Percentiles rank a stretch among this genome's conserved stretches.
Conservation (phyloP, 768 basidiomycete genomes). For the Trametes cingulata region DNA sequence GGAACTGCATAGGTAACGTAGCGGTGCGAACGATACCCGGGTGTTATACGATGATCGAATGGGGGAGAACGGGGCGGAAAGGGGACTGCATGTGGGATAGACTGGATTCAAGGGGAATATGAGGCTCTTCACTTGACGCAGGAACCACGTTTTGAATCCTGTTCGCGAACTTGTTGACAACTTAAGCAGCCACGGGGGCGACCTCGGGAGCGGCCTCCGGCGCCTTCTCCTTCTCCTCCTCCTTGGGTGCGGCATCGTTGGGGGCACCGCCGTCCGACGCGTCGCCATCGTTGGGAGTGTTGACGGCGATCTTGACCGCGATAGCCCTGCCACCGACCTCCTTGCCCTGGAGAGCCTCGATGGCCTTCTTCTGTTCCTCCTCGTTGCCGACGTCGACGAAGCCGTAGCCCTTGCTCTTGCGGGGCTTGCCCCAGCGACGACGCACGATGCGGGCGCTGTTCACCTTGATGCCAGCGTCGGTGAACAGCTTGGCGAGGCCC, state of each 20-base stretch:
- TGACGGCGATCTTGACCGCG: constrained; percentile 95
- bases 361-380: constrained; percentile 89
- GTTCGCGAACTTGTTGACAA: background rate
- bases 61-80: constrained; percentile 3
- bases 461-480: constrained; percentile 80
- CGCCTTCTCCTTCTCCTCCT: constrained; percentile 17
- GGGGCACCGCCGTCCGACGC: constrained; percentile 25
- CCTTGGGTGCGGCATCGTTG: constrained; percentile 23
- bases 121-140: constrained; percentile 5
- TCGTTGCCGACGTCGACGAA: constrained; percentile 94
- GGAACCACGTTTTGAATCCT: constrained; percentile 13
- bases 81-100: constrained; percentile 17
- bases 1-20: constrained; percentile 25
- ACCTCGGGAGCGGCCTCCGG: constrained; percentile 19
- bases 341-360: constrained; percentile 83
- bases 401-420: constrained; percentile 94
- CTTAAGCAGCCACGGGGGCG: constrained; percentile 29
- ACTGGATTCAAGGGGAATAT: constrained; percentile 22
- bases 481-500: constrained; percentile 79
- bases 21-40: constrained; percentile 27
- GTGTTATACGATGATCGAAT: constrained; percentile 16
- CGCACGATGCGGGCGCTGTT: constrained; percentile 88
- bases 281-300: constrained; percentile 50
- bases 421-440: constrained; percentile 77
- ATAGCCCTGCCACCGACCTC: constrained; percentile 84